These are phyloP conservation scores for Firmiana major DNA, from an alignment of 345 rosid genomes.

Conservation along the genomic window DNA sequence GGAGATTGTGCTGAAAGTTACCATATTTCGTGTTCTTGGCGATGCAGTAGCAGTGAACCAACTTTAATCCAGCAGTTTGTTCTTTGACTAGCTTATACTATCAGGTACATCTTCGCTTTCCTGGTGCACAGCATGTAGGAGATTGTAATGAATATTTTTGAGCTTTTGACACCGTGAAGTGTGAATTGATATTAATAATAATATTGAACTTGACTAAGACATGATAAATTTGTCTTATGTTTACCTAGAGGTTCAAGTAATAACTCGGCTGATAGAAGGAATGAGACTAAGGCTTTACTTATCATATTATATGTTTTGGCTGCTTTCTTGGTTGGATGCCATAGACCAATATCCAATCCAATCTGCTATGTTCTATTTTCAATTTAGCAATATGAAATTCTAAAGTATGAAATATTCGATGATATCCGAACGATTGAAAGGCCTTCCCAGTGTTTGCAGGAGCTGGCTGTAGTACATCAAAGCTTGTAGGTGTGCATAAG, in stretches of 20 bases:
- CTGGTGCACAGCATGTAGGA: background rate
- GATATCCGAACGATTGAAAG: background rate
- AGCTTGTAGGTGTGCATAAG: background rate
- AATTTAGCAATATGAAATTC: background rate
- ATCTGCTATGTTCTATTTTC: background rate
- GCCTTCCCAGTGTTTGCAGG: background rate
- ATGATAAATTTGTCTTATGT: background rate
- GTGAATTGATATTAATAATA: background rate
- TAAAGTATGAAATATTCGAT: background rate
- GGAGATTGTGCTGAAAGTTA: conserved; percentile 44
- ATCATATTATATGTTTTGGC: background rate
- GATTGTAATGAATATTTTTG: background rate
- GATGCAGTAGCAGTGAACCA: conserved; percentile 7
- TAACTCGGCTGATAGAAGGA: background rate
- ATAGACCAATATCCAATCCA: background rate
- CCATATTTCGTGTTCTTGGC: conserved; percentile 45
- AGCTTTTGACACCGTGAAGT: background rate
- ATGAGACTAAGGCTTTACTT: background rate
- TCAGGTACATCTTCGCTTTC: conserved; percentile 9
- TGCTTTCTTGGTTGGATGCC: background rate
- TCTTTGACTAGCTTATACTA: background rate
- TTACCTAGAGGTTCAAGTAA: background rate
- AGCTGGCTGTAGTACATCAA: background rate
- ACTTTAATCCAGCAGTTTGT: background rate
- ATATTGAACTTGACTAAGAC: background rate